Conservation (phyloP, 352 stramenopile species). For the Phytopythium chamaehyphon region DNA sequence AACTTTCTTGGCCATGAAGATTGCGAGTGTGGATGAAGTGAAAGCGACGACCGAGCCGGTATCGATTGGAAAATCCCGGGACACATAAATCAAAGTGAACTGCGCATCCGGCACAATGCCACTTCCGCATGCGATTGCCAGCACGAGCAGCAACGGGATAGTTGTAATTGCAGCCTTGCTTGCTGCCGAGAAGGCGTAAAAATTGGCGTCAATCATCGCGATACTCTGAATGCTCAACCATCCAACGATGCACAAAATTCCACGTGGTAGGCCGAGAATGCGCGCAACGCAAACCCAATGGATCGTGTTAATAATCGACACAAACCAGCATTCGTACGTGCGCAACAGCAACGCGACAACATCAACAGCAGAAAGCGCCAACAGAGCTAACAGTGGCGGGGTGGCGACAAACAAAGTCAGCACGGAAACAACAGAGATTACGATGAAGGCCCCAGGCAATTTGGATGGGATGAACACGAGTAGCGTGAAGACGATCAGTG, state of each 20-base stretch:
- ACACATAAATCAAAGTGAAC: slow-evolving; percentile 1
- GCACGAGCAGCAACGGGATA: slow-evolving; percentile 18
- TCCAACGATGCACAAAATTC: slow-evolving; percentile 16
- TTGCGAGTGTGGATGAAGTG: slow-evolving; percentile 16
- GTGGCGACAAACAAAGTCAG: neutral
- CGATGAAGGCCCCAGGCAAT: neutral
- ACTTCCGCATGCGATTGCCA: slow-evolving; percentile 17
- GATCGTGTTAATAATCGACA: slow-evolving; percentile 19
- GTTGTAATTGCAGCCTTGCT: slow-evolving; percentile 17
- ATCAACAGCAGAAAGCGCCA: slow-evolving; percentile 19
- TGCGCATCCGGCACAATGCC: slow-evolving; percentile 11
- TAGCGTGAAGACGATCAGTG: neutral
- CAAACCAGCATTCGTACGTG: slow-evolving; percentile 26
- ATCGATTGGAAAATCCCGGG: slow-evolving; percentile 6
- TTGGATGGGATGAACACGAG: neutral
- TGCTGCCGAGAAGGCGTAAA: slow-evolving; percentile 17
- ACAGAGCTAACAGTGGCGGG: slow-evolving; percentile 8
- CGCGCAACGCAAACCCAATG: slow-evolving; percentile 18
- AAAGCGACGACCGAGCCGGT: slow-evolving; percentile 21
- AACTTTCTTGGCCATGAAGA: slow-evolving; percentile 26
- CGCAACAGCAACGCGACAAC: slow-evolving; percentile 11
- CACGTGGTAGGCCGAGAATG: slow-evolving; percentile 19
- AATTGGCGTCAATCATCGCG: slow-evolving; percentile 28
- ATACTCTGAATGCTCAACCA: slow-evolving; percentile 18
- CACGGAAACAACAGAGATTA: neutral